Conservation (phyloP, 768 basidiomycete species). For the Tricholoma furcatifolium region DNA sequence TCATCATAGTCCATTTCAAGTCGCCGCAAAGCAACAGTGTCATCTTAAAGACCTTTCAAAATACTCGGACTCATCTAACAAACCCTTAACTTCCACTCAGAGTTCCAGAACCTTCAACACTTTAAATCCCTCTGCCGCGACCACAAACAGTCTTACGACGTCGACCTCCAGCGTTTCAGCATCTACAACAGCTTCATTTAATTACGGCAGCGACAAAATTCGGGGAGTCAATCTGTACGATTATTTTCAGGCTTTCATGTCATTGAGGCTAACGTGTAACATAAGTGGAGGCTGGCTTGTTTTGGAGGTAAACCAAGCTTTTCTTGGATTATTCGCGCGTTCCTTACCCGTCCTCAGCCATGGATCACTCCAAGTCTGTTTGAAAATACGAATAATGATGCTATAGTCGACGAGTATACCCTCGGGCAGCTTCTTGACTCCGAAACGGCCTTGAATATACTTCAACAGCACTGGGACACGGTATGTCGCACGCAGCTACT, state of each 20-base stretch:
- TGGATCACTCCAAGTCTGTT: conserved; percentile 83
- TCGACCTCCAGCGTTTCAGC: background rate
- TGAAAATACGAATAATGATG: conserved; percentile 53
- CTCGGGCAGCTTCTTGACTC: conserved; percentile 52
- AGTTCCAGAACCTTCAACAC: conserved; percentile 5
- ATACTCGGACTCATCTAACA: background rate
- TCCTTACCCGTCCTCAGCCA: conserved; percentile 37
- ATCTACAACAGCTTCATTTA: conserved; percentile 30
- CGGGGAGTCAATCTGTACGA: conserved; percentile 63
- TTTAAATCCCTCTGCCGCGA: conserved; percentile 2
- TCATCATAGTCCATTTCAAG: conserved; percentile 9
- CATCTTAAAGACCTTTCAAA: conserved; percentile 8
- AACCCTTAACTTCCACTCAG: background rate
- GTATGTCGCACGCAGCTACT: conserved; percentile 24
- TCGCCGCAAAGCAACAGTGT: conserved; percentile 31
- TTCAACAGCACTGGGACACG: conserved; percentile 58
- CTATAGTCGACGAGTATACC: conserved; percentile 62
- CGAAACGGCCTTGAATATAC: conserved; percentile 37
- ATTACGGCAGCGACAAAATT: conserved; percentile 43
- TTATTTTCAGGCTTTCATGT: background rate
- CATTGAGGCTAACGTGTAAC: background rate
- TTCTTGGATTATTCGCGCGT: background rate
- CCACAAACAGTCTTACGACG: no score
- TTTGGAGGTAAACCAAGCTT: conserved; percentile 40
- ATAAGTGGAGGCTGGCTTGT: conserved; percentile 63